Evolutionary conservation across 1,284 basidiomycete species (phyloP).

Genomic region (Ceratobasidium theobromae): DNA sequence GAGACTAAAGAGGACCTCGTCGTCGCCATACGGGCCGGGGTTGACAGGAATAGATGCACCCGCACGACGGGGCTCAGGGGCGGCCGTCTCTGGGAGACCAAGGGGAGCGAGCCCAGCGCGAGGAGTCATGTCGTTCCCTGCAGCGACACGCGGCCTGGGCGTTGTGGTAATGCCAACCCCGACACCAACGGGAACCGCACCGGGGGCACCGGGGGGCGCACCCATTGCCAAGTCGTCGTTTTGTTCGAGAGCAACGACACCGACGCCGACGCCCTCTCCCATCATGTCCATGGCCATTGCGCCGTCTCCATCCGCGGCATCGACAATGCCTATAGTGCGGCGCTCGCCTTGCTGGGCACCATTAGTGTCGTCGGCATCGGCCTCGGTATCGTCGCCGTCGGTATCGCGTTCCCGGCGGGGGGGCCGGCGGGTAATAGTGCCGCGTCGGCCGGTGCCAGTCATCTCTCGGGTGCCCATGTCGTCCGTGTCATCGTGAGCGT

Average conservation of each 20-base stretch:
- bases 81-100: background rate
- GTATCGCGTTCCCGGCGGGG: slow-evolving; percentile 40
- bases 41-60: slow-evolving; percentile 30
- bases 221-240: slow-evolving; percentile 84
- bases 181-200: slow-evolving; percentile 49
- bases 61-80: background rate
- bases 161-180: slow-evolving; percentile 21
- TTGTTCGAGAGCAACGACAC: slow-evolving; percentile 55
- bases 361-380: slow-evolving; percentile 50
- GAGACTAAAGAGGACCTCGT: slow-evolving; percentile 90
- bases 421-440: slow-evolving; percentile 15
- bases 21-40: slow-evolving; percentile 76
- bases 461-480: slow-evolving; percentile 7
- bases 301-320: slow-evolving; percentile 57
- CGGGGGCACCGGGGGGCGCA: slow-evolving; percentile 78
- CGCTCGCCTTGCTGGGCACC: slow-evolving; percentile 42
- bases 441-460: slow-evolving; percentile 19
- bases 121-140: slow-evolving; percentile 48
- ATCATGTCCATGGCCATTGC: slow-evolving; percentile 37
- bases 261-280: slow-evolving; percentile 34
- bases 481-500: slow-evolving; percentile 45
- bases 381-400: slow-evolving; percentile 43
- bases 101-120: slow-evolving; percentile 41
- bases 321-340: slow-evolving; percentile 49
- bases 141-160: slow-evolving; percentile 39